These are phyloP conservation scores for Alternaria metachromatica DNA, from an alignment of 2,329 filamentous ascomycete genomes.

Conservation along the genomic window DNA sequence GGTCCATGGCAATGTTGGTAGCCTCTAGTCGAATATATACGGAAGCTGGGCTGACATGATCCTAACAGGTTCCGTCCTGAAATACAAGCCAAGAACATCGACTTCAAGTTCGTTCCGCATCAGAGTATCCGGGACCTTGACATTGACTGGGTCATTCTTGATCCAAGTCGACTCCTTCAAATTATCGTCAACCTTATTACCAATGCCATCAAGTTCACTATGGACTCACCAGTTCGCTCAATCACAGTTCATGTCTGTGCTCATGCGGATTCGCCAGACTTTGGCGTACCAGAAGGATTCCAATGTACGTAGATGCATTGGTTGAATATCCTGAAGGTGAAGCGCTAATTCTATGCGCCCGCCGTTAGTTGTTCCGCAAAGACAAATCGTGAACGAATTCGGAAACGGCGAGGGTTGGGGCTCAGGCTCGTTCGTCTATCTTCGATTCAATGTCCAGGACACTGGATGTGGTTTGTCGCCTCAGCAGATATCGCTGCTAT, in stretches of 20 bases:
- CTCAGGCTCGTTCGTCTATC: constrained; percentile 32
- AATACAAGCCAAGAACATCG: constrained; percentile 37
- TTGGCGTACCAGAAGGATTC: constrained; percentile 22
- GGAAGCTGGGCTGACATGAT: neutral
- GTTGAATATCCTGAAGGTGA: neutral
- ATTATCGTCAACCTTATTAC: constrained; percentile 54
- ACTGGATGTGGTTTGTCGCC: constrained; percentile 41
- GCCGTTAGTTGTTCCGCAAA: constrained; percentile 27
- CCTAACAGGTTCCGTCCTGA: constrained; percentile 37
- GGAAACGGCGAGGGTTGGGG: constrained; percentile 38
- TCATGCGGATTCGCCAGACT: constrained; percentile 39
- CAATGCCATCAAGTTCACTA: constrained; percentile 57
- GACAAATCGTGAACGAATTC: constrained; percentile 19
- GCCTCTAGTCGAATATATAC: neutral
- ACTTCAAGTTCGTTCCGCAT: constrained; percentile 42
- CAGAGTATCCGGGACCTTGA: constrained; percentile 41
- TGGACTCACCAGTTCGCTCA: constrained; percentile 38
- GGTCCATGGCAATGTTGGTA: constrained; percentile 45
- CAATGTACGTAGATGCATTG: constrained; percentile 11
- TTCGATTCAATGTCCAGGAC: constrained; percentile 41
- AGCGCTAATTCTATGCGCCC: neutral
- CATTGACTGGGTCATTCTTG: constrained; percentile 51
- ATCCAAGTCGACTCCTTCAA: constrained; percentile 52
- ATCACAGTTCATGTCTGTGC: constrained; percentile 51
- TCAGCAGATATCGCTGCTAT: constrained; percentile 41